These are phyloP conservation scores for Fusarium algeriense DNA, from an alignment of 2,329 filamentous ascomycete genomes.

Conservation along the genomic window DNA sequence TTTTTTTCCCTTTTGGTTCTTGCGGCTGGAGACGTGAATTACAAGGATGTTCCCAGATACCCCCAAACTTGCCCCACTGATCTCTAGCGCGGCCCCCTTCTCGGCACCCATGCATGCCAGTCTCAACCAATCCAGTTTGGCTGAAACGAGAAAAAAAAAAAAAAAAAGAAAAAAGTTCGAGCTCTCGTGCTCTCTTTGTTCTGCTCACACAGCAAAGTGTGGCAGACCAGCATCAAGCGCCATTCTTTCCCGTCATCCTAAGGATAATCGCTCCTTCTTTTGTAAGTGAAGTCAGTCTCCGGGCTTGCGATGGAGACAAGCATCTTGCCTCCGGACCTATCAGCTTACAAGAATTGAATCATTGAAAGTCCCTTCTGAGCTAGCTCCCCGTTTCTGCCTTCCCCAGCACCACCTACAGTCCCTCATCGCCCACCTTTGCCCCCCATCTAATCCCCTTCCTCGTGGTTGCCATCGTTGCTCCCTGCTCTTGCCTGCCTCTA, in stretches of 20 bases:
- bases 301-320: slow-evolving; percentile 28
- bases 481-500: slow-evolving; percentile 31
- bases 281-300: slow-evolving; percentile 22
- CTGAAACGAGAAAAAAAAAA: slow-evolving; percentile 46
- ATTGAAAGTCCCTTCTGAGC: slow-evolving; percentile 38
- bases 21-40: slow-evolving; percentile 33
- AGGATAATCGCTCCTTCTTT: slow-evolving; percentile 30
- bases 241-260: slow-evolving; percentile 21
- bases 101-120: slow-evolving; percentile 52
- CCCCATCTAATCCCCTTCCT: slow-evolving; percentile 39
- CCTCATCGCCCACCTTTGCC: slow-evolving; percentile 39
- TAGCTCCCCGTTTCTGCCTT: slow-evolving; percentile 41
- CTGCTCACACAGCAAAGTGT: slow-evolving; percentile 20
- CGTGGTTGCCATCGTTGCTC: slow-evolving; percentile 36
- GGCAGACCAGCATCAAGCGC: slow-evolving; percentile 23
- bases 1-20: slow-evolving; percentile 27
- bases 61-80: slow-evolving; percentile 46
- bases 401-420: slow-evolving; percentile 35
- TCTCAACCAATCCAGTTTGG: slow-evolving; percentile 50
- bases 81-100: slow-evolving; percentile 50
- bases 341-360: slow-evolving; percentile 45
- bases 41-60: slow-evolving; percentile 37
- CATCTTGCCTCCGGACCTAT: slow-evolving; percentile 28
- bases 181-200: slow-evolving; percentile 52
- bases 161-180: slow-evolving; percentile 53